phyloP scores from a whole-genome alignment of 2,329 filamentous ascomycete genomes.

The Neofusicoccum sp. region DNA sequence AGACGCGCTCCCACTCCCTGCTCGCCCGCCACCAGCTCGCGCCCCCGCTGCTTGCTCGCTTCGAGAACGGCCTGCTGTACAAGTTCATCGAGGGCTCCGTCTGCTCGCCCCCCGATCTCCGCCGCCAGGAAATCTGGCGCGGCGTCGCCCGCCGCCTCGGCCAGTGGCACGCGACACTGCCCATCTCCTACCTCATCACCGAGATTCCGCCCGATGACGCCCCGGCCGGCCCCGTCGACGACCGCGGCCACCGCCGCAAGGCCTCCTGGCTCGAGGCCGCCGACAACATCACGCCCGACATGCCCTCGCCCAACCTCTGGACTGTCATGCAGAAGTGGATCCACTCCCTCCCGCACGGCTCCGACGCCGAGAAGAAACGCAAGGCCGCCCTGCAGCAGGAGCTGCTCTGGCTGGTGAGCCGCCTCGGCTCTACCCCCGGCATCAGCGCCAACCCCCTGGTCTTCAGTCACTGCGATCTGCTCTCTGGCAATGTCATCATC shows the following conservation, averaged over 20 bases:
- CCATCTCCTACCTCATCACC: constrained; percentile 51
- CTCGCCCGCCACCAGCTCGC: constrained; percentile 81
- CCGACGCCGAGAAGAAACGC: constrained; percentile 65
- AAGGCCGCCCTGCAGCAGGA: constrained; percentile 71
- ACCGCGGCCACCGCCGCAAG: constrained; percentile 31
- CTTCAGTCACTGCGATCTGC: constrained; percentile 91
- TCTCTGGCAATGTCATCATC: constrained; percentile 96
- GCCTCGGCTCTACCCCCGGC: constrained; percentile 74
- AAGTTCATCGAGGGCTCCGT: constrained; percentile 80
- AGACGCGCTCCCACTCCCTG: constrained; percentile 72
- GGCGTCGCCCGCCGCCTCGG: constrained; percentile 82
- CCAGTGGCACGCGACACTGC: constrained; percentile 82
- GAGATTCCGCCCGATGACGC: constrained; percentile 27
- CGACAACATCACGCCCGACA: constrained; percentile 56
- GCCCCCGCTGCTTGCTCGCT: constrained; percentile 82
- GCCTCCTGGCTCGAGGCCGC: constrained; percentile 34
- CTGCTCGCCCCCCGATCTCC: constrained; percentile 77
- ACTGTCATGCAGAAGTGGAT: constrained; percentile 97
- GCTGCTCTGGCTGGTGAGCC: constrained; percentile 65
- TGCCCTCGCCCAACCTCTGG: constrained; percentile 84
- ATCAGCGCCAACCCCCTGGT: constrained; percentile 70
- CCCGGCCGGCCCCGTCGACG: constrained; percentile 26
- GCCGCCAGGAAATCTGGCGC: constrained; percentile 70
- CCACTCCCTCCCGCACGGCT: constrained; percentile 72
- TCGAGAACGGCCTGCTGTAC: constrained; percentile 95